phyloP scores from a whole-genome alignment of 2,329 filamentous ascomycete species.

The Fonsecaea multimorphosa region DNA sequence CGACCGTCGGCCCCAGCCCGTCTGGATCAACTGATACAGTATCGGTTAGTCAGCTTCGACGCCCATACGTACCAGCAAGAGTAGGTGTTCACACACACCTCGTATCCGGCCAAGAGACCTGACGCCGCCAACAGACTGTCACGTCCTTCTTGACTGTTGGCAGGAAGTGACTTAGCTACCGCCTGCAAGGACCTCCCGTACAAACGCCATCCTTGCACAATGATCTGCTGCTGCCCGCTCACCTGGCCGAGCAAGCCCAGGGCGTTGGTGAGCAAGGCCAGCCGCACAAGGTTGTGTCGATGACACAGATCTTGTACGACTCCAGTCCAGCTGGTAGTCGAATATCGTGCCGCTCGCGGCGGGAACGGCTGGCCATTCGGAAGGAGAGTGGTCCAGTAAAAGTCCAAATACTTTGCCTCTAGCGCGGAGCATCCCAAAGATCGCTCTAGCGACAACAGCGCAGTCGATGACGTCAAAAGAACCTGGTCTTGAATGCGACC shows the following conservation, averaged over 20 bases:
- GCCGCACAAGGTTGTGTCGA: slow-evolving; percentile 11
- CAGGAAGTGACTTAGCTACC: slow-evolving; percentile 2
- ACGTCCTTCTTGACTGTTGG: background rate
- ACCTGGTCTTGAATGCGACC: background rate
- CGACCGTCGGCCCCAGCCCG: background rate
- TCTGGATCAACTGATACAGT: slow-evolving; percentile 3
- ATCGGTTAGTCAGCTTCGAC: background rate
- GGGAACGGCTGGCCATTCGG: slow-evolving; percentile 17
- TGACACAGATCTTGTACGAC: slow-evolving; percentile 18
- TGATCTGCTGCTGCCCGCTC: slow-evolving; percentile 1
- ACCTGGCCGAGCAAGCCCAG: slow-evolving; percentile 10
- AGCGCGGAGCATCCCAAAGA: slow-evolving; percentile 4
- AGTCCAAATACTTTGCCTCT: slow-evolving; percentile 19
- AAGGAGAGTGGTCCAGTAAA: slow-evolving; percentile 22
- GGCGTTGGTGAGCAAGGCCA: slow-evolving; percentile 20
- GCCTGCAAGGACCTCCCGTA: slow-evolving; percentile 19
- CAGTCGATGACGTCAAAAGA: background rate
- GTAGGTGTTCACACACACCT: background rate
- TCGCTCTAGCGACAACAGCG: slow-evolving; percentile 9
- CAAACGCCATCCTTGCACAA: slow-evolving; percentile 15
- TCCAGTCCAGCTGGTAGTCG: slow-evolving; percentile 21
- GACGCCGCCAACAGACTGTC: slow-evolving; percentile 7
- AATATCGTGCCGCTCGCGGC: slow-evolving; percentile 15
- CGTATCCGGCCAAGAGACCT: slow-evolving; percentile 8
- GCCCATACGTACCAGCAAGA: background rate